phyloP scores from a whole-genome alignment of 768 basidiomycete species.

The Auricularia heimuer region DNA sequence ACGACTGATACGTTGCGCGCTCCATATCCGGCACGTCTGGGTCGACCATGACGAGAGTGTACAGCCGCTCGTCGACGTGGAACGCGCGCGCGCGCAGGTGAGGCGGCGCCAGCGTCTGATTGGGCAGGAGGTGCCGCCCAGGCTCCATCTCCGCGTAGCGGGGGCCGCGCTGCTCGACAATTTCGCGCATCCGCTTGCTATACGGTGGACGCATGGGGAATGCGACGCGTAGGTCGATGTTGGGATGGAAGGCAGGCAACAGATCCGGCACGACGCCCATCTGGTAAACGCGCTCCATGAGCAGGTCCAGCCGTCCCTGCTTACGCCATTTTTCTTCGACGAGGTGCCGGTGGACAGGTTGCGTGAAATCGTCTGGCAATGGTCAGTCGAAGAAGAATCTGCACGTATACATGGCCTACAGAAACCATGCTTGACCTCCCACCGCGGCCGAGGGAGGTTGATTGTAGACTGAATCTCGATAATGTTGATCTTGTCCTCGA shows the following conservation, averaged over 20 bases:
- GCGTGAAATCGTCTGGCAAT: slow-evolving; percentile 22
- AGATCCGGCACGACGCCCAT: slow-evolving; percentile 89
- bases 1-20: slow-evolving; percentile 54
- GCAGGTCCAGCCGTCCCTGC: slow-evolving; percentile 70
- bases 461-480: slow-evolving; percentile 72
- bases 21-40: slow-evolving; percentile 82
- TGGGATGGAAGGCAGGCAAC: slow-evolving; percentile 58
- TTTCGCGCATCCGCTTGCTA: slow-evolving; percentile 16
- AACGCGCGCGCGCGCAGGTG: slow-evolving; percentile 65
- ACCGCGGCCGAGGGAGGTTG: slow-evolving; percentile 76
- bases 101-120: slow-evolving; percentile 64
- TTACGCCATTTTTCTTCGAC: slow-evolving; percentile 79
- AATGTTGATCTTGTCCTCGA: slow-evolving; percentile 43
- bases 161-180: slow-evolving; percentile 9
- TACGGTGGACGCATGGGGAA: slow-evolving; percentile 32
- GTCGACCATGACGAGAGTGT: slow-evolving; percentile 85
- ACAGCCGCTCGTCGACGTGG: slow-evolving; percentile 69
- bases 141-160: slow-evolving; percentile 48
- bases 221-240: slow-evolving; percentile 62
- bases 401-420: slow-evolving; percentile 28
- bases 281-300: slow-evolving; percentile 93
- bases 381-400: slow-evolving; percentile 17
- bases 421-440: slow-evolving; percentile 70
- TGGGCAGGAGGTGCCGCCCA: slow-evolving; percentile 55
- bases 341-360: slow-evolving; percentile 65